Base-by-base conservation (phyloP, 768 basidiomycete species). In the Rhodosporidiobolus sp. region DNA sequence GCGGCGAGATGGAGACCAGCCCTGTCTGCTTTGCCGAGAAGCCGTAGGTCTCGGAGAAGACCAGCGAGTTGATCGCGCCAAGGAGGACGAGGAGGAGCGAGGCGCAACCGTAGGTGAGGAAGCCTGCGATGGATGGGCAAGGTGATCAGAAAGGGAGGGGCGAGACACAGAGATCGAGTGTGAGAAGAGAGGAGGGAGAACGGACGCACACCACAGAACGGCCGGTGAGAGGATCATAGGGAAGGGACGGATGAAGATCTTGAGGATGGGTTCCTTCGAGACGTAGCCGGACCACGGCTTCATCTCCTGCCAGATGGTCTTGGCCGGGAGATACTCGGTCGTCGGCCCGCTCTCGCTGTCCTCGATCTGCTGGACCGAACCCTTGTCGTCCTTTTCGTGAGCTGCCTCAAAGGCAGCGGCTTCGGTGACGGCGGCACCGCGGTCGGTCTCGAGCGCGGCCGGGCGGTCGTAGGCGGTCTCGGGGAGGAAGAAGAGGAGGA, bases 401-500 rank as follows among this genome's bases (percentile, higher is more conserved):
- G 38, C 22, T 12, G 35, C 35, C 17, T 50, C 48, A 16, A 54
- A 38, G 1, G 32, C 54, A 49, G 26, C 63, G 24, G 35, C 52
- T 0, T 54, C 63, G 12, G 12, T n/a, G n/a, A 50, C 34, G 22
- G 49, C 5, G 5, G 50, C 34, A 14, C 63, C 52, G n/a, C 19
- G n/a, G 54, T 54, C 62, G 49, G 48, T 64, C 17, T 64, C 34
- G 32, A 35, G 54, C 1, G 52, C 52, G 16, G 63, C 30, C 1
- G 49, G 30, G 19, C 63, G 63, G 63, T 53, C 60, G 67, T 69
- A 69, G 24, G 32, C 65, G 4, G 84, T 84, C 73, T 84, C 84
- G 10, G 83, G 84, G 2, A 85, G 83, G 63, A 84, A 82, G 76
- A 84, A 83, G 71, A 84, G 83, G 4, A 84, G 80, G 16, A 81